These are phyloP conservation scores for Aegilops sharonensis DNA, from an alignment of 176 grass and related monocot genomes.

Conservation along the genomic window DNA sequence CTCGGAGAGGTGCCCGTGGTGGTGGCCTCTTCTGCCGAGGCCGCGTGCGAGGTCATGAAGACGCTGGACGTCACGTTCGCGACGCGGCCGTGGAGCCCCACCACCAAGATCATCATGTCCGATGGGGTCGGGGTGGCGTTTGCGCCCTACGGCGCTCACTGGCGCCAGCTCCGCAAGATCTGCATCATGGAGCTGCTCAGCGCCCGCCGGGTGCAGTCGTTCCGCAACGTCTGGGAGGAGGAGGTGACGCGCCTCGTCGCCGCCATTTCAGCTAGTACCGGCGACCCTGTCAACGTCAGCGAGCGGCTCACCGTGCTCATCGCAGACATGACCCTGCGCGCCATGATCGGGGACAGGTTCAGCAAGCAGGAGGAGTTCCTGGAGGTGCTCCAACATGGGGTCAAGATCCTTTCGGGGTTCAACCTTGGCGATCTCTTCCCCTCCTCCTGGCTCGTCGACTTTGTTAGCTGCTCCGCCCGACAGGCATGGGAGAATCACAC, in stretches of 20 bases:
- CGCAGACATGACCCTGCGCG: no score
- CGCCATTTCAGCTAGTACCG: background rate
- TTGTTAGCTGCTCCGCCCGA: no score
- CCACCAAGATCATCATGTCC: background rate
- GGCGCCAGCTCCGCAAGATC: conserved; percentile 31
- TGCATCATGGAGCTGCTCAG: conserved; percentile 37
- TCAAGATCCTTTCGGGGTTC: no score
- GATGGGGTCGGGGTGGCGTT: background rate
- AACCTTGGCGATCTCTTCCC: no score
- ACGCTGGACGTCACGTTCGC: background rate
- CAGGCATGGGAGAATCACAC: no score
- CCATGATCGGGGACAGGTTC: no score
- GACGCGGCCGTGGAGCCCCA: background rate
- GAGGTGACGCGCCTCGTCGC: conserved; percentile 18
- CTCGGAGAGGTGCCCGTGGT: conserved; percentile 4
- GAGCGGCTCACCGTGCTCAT: no score
- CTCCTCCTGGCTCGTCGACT: no score
- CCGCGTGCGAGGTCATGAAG: conserved; percentile 1
- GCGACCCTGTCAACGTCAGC: background rate
- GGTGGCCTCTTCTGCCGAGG: background rate
- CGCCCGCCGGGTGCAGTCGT: conserved; percentile 23
- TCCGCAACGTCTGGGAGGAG: conserved; percentile 33
- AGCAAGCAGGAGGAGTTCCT: no score
- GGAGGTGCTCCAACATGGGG: no score
- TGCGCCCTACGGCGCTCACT: conserved; percentile 26